Conservation (phyloP, 2,329 filamentous ascomycete species). For the Phialemonium atrogriseum region DNA sequence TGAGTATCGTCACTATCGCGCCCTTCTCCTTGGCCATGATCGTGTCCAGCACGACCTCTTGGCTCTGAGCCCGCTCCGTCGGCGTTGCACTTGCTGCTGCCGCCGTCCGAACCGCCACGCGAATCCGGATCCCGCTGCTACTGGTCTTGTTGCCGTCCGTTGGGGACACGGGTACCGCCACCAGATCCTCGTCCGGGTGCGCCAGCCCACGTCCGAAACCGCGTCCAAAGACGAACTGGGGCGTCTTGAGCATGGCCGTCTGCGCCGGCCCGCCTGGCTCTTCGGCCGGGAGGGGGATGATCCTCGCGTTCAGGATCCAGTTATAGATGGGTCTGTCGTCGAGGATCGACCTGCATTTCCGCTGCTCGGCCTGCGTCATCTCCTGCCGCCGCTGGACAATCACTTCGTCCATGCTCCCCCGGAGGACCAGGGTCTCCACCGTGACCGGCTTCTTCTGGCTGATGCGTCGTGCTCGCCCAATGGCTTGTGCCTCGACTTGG, state of each 20-base stretch:
- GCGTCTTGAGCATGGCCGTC: slow-evolving; percentile 35
- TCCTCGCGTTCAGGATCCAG: slow-evolving; percentile 47
- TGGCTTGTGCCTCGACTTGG: slow-evolving; percentile 79
- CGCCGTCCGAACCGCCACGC: no score
- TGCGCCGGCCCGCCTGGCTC: slow-evolving; percentile 31
- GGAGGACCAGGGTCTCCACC: slow-evolving; percentile 79
- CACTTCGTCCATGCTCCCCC: slow-evolving; percentile 74
- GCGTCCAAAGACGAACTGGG: slow-evolving; percentile 43
- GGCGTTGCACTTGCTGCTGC: no score
- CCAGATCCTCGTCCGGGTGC: slow-evolving; percentile 38
- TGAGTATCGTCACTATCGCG: neutral
- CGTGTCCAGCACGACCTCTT: no score
- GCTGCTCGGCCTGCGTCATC: slow-evolving; percentile 63
- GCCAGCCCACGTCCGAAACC: slow-evolving; percentile 32
- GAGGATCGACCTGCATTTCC: slow-evolving; percentile 45
- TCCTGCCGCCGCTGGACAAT: slow-evolving; percentile 65
- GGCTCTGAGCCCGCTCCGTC: no score
- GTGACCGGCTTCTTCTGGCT: slow-evolving; percentile 71
- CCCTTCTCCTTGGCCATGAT: no score
- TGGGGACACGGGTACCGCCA: slow-evolving; percentile 1
- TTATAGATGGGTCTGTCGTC: slow-evolving; percentile 48
- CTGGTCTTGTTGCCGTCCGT: no score
- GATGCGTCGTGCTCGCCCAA: slow-evolving; percentile 83
- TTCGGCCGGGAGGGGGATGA: slow-evolving; percentile 24
- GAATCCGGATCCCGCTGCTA: no score